These are phyloP conservation scores for Nepenthes gracilis DNA, from an alignment of 148 eudicot species.

Conservation along the genomic window DNA sequence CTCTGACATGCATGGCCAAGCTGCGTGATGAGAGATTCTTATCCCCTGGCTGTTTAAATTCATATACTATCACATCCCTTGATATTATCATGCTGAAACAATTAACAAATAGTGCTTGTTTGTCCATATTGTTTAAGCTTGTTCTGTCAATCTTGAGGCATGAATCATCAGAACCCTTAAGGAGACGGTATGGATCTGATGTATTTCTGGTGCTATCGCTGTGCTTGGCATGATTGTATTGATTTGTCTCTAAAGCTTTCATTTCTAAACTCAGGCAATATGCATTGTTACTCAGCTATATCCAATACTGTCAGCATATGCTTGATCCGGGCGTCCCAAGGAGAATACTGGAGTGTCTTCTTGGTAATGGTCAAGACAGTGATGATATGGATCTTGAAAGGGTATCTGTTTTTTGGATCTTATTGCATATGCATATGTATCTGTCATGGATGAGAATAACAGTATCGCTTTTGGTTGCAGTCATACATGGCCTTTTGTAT, in stretches of 20 bases:
- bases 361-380: constrained; percentile 56
- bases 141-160: constrained; percentile 68
- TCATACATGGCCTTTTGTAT: too few species aligned
- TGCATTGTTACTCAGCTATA: constrained; percentile 79
- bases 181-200: constrained; percentile 68
- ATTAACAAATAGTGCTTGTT: constrained; percentile 84
- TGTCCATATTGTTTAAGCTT: constrained; percentile 75
- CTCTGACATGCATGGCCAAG: constrained; percentile 92
- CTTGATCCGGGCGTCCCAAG: constrained; percentile 89
- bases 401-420: constrained; percentile 25
- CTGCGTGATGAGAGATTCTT: constrained; percentile 80
- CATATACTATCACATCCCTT: constrained; percentile 66
- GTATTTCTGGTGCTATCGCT: background rate
- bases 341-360: constrained; percentile 62
- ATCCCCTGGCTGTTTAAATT: constrained; percentile 50
- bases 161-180: constrained; percentile 82
- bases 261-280: constrained; percentile 59
- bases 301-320: constrained; percentile 94
- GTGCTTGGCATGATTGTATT: background rate
- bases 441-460: background rate
- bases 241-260: constrained; percentile 11
- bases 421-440: background rate
- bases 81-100: constrained; percentile 78
- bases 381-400: constrained; percentile 77
- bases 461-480: too few species aligned